These are phyloP conservation scores for Scleroderma bovista DNA, from an alignment of 768 basidiomycete species.

Conservation along the genomic window DNA sequence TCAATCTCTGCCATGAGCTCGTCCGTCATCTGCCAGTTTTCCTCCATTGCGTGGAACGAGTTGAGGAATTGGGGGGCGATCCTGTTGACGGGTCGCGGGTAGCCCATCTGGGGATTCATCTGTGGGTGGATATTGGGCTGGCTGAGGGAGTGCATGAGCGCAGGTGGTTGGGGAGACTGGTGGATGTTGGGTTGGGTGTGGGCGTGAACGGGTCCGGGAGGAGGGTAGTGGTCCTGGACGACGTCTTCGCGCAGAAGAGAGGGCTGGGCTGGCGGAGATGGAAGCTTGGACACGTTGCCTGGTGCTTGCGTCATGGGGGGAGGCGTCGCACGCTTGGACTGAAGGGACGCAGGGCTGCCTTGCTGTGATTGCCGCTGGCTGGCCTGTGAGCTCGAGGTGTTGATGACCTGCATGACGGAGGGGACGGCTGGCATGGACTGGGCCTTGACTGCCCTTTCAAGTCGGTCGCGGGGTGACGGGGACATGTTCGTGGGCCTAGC, in stretches of 20 bases:
- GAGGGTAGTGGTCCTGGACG: conserved; percentile 38
- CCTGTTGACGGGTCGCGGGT: conserved; percentile 62
- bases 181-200: conserved; percentile 27
- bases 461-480: conserved; percentile 43
- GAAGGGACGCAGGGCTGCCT: conserved; percentile 32
- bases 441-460: conserved; percentile 44
- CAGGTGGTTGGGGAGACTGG: conserved; percentile 33
- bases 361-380: conserved; percentile 35
- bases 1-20: conserved; percentile 70
- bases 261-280: conserved; percentile 20
- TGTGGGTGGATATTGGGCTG: conserved; percentile 26
- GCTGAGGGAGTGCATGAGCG: conserved; percentile 28
- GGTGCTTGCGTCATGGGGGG: conserved; percentile 31
- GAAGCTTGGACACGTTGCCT: conserved; percentile 28
- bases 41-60: conserved; percentile 49
- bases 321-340: conserved; percentile 27
- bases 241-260: conserved; percentile 28
- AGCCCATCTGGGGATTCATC: conserved; percentile 38
- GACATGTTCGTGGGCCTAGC: conserved; percentile 32
- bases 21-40: conserved; percentile 62
- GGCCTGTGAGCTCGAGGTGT: conserved; percentile 29
- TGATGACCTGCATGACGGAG: conserved; percentile 48
- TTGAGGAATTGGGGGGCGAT: conserved; percentile 50
- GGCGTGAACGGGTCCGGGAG: conserved; percentile 32
- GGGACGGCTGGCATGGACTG: conserved; percentile 63